Percentiles rank a stretch among this genome's conserved stretches.
Conservation (phyloP, 306 rosid genomes). For the Castanea mollissima region DNA sequence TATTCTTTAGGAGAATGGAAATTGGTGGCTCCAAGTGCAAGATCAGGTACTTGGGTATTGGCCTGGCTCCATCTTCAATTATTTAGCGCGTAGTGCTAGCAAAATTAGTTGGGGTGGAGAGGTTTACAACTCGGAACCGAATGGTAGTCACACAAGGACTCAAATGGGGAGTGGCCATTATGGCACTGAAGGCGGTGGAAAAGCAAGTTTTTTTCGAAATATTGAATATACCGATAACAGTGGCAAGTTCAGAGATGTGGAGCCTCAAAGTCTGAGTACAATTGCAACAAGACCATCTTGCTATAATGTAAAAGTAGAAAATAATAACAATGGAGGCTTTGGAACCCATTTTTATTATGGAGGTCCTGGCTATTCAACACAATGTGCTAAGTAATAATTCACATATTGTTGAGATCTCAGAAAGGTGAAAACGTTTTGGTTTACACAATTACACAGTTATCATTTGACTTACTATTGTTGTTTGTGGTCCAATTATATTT, state of each 20-base stretch:
- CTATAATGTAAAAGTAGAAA: not conserved
- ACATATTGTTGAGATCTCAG: too few relatives aligned
- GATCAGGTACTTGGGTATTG: constrained; percentile 21
- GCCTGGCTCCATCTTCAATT: constrained; percentile 20
- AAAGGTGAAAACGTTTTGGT: too few relatives aligned
- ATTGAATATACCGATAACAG: not conserved
- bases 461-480: too few relatives aligned
- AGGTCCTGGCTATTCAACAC: constrained; percentile 20
- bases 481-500: too few relatives aligned
- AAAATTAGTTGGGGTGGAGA: constrained; percentile 16
- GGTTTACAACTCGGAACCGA: not conserved
- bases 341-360: constrained; percentile 21
- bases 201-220: constrained; percentile 20
- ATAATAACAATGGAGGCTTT: not conserved
- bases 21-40: constrained; percentile 25
- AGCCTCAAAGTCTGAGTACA: not conserved
- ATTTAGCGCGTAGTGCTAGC: not conserved
- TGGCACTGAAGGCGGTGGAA: constrained; percentile 7
- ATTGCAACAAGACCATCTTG: constrained; percentile 15
- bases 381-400: not conserved
- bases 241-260: not conserved
- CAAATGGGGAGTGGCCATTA: constrained; percentile 37
- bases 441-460: too few relatives aligned
- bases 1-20: constrained; percentile 8
- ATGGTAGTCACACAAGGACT: constrained; percentile 16